These are phyloP conservation scores for Colletotrichum destructivum DNA, from an alignment of 2,329 filamentous ascomycete species.

Conservation along the genomic window DNA sequence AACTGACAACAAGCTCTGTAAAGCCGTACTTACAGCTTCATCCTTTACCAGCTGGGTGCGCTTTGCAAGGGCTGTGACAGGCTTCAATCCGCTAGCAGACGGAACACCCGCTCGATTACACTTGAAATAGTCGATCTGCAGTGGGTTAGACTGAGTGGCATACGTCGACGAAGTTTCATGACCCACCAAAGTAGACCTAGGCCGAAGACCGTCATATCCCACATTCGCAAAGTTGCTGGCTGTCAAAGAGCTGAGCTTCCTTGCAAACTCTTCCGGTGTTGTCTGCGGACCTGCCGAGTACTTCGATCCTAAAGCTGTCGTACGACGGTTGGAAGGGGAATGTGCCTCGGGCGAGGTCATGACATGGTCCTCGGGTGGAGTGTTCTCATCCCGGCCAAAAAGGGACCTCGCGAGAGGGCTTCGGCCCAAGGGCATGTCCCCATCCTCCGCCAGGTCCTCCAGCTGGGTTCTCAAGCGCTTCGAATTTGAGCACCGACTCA, in stretches of 20 bases:
- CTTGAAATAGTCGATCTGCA: slow-evolving; percentile 42
- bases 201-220: slow-evolving; percentile 26
- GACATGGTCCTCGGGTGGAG: slow-evolving; percentile 12
- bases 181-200: slow-evolving; percentile 36
- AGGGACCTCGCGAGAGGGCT: slow-evolving; percentile 27
- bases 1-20: background rate
- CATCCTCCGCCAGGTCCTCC: slow-evolving; percentile 33
- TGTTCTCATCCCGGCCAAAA: slow-evolving; percentile 14
- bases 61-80: slow-evolving; percentile 13
- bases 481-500: slow-evolving; percentile 19
- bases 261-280: slow-evolving; percentile 33
- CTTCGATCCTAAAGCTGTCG: slow-evolving; percentile 7
- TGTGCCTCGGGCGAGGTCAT: slow-evolving; percentile 27
- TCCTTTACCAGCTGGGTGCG: slow-evolving; percentile 8
- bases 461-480: slow-evolving; percentile 23
- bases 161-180: background rate
- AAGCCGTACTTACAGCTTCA: slow-evolving; percentile 13
- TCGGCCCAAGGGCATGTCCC: slow-evolving; percentile 11
- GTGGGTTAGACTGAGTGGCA: slow-evolving; percentile 1
- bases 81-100: slow-evolving; percentile 22
- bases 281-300: slow-evolving; percentile 21
- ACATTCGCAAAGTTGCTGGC: slow-evolving; percentile 35
- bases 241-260: slow-evolving; percentile 39
- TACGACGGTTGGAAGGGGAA: slow-evolving; percentile 21
- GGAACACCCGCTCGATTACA: slow-evolving; percentile 37